These are phyloP conservation scores for Chionographis japonica DNA, from an alignment of 106 monocot genomes.

Conservation along the genomic window DNA sequence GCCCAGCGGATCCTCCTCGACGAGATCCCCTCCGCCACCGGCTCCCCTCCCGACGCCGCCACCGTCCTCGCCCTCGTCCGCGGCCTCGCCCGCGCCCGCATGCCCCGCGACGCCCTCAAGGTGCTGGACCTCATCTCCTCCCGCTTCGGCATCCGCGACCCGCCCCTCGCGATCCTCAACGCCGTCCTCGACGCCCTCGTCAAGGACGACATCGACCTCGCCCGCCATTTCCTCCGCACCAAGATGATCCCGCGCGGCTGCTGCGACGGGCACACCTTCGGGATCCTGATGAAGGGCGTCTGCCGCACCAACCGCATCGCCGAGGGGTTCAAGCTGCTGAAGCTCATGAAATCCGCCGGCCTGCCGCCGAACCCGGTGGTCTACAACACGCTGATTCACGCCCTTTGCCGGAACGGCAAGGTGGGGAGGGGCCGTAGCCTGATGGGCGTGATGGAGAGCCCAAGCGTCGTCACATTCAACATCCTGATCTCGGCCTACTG, in stretches of 20 bases:
- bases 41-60: constrained; percentile 18
- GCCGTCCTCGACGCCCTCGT: constrained; percentile 56
- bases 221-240: constrained; percentile 46
- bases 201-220: constrained; percentile 45
- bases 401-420: constrained; percentile 55
- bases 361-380: constrained; percentile 46
- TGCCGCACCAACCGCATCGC: constrained; percentile 66
- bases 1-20: constrained; percentile 1
- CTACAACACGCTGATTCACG: constrained; percentile 66
- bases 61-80: constrained; percentile 36
- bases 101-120: constrained; percentile 13
- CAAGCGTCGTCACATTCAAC: constrained; percentile 61
- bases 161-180: constrained; percentile 40
- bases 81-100: constrained; percentile 18
- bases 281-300: constrained; percentile 79
- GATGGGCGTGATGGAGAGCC: constrained; percentile 37
- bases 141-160: constrained; percentile 7
- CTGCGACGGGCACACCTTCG: constrained; percentile 46
- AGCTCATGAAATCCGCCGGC: constrained; percentile 24
- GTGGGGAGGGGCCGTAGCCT: constrained; percentile 66
- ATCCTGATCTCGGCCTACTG: constrained; percentile 73
- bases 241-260: constrained; percentile 13
- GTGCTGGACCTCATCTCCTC: constrained; percentile 11
- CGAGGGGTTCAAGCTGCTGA: constrained; percentile 63
- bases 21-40: constrained; percentile 18